Conservation (phyloP, 495 filamentous ascomycete species). For the Penicillium soppii region DNA sequence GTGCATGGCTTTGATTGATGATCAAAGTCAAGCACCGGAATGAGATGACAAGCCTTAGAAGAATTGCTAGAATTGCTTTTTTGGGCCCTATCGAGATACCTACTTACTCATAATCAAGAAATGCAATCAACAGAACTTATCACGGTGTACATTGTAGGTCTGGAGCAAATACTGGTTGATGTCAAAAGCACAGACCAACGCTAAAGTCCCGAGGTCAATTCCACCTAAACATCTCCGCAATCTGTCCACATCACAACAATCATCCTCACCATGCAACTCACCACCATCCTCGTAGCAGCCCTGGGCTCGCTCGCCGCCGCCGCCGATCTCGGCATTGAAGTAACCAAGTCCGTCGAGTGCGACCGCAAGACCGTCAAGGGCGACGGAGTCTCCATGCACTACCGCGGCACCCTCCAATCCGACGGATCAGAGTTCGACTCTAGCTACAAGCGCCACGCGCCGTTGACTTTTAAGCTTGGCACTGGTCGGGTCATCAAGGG, state of each 20-base stretch:
- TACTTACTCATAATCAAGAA: too few relatives aligned
- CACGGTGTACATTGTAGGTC: background rate
- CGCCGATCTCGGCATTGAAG: slow-evolving; percentile 69
- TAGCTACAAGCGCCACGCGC: slow-evolving; percentile 69
- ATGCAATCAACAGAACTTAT: too few relatives aligned
- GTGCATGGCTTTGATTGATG: background rate
- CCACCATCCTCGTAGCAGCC: slow-evolving; percentile 51
- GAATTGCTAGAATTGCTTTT: too few relatives aligned
- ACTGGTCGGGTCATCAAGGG: slow-evolving; percentile 83
- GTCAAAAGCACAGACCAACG: slow-evolving; percentile 11
- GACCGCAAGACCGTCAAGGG: slow-evolving; percentile 71
- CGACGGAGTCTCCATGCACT: slow-evolving; percentile 82
- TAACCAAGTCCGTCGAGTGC: slow-evolving; percentile 69
- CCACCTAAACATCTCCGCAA: background rate
- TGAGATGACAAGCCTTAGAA: background rate
- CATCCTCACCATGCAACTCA: slow-evolving; percentile 32
- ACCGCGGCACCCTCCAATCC: slow-evolving; percentile 69
- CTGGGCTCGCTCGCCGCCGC: slow-evolving; percentile 48
- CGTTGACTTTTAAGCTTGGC: slow-evolving; percentile 78
- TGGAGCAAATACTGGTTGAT: background rate
- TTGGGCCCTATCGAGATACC: too few relatives aligned
- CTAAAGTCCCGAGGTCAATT: background rate
- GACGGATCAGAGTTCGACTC: slow-evolving; percentile 56
- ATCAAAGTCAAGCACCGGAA: background rate
- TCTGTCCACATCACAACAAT: slow-evolving; percentile 7